Evolutionary conservation across 2,329 filamentous ascomycete species (phyloP).

Genomic region (Ophiostoma montium): DNA sequence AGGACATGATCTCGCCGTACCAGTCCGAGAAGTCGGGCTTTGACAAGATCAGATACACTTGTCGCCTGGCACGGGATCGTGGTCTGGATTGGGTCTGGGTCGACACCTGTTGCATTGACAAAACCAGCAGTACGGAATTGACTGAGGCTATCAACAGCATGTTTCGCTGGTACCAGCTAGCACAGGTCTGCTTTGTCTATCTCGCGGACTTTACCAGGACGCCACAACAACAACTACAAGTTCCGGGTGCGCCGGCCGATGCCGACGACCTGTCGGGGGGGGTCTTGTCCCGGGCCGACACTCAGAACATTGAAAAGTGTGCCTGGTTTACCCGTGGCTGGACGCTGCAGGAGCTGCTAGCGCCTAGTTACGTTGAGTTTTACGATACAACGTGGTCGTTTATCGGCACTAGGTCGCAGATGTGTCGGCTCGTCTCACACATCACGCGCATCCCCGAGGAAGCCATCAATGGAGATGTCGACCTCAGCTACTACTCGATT

Average conservation of each 20-base stretch:
- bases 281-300: neutral
- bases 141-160: constrained; percentile 14
- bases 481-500: neutral
- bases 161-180: constrained; percentile 12
- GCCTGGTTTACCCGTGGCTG: constrained; percentile 13
- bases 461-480: neutral
- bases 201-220: constrained; percentile 3
- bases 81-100: constrained; percentile 9
- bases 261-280: neutral
- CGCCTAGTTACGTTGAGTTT: constrained; percentile 8
- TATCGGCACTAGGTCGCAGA: constrained; percentile 6
- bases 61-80: constrained; percentile 2
- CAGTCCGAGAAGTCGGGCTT: constrained; percentile 5
- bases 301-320: neutral
- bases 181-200: constrained; percentile 8
- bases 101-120: constrained; percentile 15
- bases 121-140: constrained; percentile 12
- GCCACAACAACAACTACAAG: neutral
- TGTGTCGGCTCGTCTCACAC: neutral
- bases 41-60: constrained; percentile 8
- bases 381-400: constrained; percentile 8
- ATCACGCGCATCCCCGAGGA: constrained; percentile 9
- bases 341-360: constrained; percentile 15
- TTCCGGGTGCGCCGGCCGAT: neutral
- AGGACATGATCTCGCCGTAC: constrained; percentile 8